phyloP scores from a whole-genome alignment of 2,329 filamentous ascomycete genomes.

The Tolypocladium endophyticum region DNA sequence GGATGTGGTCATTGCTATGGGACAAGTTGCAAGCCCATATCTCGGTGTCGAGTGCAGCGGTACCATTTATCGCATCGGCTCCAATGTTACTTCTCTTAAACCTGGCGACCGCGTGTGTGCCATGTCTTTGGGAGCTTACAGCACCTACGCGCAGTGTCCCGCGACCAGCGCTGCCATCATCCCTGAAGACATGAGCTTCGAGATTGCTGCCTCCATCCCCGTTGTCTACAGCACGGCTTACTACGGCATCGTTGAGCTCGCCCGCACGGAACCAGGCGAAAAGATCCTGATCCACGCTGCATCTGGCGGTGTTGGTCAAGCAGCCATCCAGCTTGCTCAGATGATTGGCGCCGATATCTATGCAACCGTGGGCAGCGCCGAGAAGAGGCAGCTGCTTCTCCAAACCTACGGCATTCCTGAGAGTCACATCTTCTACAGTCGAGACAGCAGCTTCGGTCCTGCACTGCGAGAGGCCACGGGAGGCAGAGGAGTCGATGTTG shows the following conservation, averaged over 20 bases:
- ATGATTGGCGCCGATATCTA: conserved; percentile 29
- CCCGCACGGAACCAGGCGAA: conserved; percentile 24
- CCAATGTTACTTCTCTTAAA: conserved; percentile 48
- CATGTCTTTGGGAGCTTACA: conserved; percentile 21
- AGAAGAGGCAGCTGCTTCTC: conserved; percentile 25
- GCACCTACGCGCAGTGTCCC: conserved; percentile 20
- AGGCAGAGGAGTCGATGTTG: conserved; percentile 56
- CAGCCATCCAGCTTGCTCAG: conserved; percentile 26
- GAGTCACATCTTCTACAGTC: conserved; percentile 16
- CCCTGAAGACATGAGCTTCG: conserved; percentile 23
- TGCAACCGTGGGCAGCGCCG: conserved; percentile 26
- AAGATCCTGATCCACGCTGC: conserved; percentile 29
- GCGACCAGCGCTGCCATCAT: conserved; percentile 24
- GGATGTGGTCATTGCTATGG: conserved; percentile 33
- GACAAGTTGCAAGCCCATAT: conserved; percentile 21
- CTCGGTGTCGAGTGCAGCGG: conserved; percentile 30
- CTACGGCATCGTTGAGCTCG: conserved; percentile 26
- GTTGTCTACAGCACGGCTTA: conserved; percentile 30
- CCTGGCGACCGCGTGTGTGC: conserved; percentile 65
- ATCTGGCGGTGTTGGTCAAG: conserved; percentile 27
- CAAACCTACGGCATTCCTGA: conserved; percentile 24
- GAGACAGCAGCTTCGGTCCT: conserved; percentile 12
- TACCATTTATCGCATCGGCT: conserved; percentile 39
- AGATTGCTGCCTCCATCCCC: conserved; percentile 27
- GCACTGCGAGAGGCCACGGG: conserved; percentile 12